These are phyloP conservation scores for Fagopyrum esculentum DNA, from an alignment of 148 eudicot genomes.

Conservation along the genomic window DNA sequence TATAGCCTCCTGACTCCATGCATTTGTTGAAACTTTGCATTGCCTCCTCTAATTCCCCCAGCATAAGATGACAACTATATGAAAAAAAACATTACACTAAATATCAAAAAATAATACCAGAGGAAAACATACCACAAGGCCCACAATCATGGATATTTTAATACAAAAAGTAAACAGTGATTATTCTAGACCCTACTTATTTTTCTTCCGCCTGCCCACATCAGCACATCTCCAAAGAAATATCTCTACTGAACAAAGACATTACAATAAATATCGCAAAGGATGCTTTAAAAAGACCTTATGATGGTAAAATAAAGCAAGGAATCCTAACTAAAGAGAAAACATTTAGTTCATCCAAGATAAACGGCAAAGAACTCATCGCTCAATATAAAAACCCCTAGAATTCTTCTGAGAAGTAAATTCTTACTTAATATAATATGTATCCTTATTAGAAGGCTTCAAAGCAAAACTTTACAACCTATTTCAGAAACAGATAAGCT, in stretches of 20 bases:
- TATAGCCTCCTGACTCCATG: constrained; percentile 34
- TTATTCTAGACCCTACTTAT: neutral
- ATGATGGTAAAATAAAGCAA: neutral
- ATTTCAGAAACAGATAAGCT: neutral
- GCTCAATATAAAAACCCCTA: neutral
- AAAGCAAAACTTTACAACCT: neutral
- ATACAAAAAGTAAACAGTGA: neutral
- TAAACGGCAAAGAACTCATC: neutral
- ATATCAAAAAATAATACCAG: neutral
- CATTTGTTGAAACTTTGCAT: constrained; percentile 44
- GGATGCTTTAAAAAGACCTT: neutral
- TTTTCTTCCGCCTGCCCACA: neutral
- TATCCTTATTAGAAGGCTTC: too few relatives aligned
- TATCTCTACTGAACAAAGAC: neutral
- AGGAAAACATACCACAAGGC: neutral
- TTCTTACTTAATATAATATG: too few relatives aligned
- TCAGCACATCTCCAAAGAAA: neutral
- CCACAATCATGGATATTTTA: neutral
- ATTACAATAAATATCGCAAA: neutral
- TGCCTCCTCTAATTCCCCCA: constrained; percentile 83
- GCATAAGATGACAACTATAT: constrained; percentile 67
- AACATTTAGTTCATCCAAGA: neutral
- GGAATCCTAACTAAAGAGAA: neutral
- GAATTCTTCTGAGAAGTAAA: too few relatives aligned
- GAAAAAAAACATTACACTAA: neutral